Evolutionary conservation across 352 stramenopile species (phyloP).

Genomic region (Globisporangium ultimum): DNA sequence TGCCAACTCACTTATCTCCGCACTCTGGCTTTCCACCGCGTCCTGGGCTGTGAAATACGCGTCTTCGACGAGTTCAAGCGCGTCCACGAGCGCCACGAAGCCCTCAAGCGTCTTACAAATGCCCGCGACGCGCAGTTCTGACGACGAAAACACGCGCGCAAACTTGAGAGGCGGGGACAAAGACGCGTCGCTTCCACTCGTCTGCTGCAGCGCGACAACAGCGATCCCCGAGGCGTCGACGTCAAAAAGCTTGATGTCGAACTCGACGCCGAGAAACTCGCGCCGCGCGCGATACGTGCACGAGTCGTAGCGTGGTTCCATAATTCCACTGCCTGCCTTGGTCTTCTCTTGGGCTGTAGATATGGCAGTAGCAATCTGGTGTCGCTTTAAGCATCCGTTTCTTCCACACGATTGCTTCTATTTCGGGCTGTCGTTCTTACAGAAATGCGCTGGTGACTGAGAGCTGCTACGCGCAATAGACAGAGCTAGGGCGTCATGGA

Average conservation of each 20-base stretch:
- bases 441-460: too few relatives aligned
- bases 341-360: too few relatives aligned
- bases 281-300: constrained; percentile 63
- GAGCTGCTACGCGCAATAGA: background rate
- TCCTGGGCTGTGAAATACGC: constrained; percentile 56
- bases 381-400: constrained; percentile 4
- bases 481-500: constrained; percentile 3
- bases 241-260: constrained; percentile 71
- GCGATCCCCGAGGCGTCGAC: constrained; percentile 64
- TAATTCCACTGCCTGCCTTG: background rate
- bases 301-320: constrained; percentile 29
- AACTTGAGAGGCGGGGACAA: constrained; percentile 41
- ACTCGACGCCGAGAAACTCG: constrained; percentile 57
- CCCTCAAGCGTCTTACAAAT: constrained; percentile 61
- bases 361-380: background rate
- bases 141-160: constrained; percentile 51
- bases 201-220: constrained; percentile 46
- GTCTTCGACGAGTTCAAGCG: constrained; percentile 65
- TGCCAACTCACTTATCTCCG: constrained; percentile 30
- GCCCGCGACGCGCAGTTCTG: constrained; percentile 39
- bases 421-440: too few relatives aligned
- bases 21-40: constrained; percentile 14
- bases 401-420: too few relatives aligned
- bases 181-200: constrained; percentile 9
- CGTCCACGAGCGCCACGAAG: constrained; percentile 57